These are phyloP conservation scores for Neopestalotiopsis clavispora DNA, from an alignment of 2,329 filamentous ascomycete species.

Conservation along the genomic window DNA sequence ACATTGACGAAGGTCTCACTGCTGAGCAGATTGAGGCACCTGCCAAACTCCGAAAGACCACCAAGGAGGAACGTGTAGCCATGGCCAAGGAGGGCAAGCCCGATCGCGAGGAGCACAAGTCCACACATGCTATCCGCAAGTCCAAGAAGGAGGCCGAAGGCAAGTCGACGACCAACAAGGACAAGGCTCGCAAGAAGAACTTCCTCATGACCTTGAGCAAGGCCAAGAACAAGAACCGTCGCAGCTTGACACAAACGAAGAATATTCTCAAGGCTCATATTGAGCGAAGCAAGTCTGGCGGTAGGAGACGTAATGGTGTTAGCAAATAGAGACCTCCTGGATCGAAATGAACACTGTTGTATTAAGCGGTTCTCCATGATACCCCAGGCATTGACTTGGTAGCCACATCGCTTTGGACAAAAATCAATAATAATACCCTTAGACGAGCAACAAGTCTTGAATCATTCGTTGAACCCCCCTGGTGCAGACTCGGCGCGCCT, in stretches of 20 bases:
- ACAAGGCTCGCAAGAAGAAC: conserved; percentile 97
- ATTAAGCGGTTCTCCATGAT: too few species aligned
- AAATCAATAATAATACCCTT: too few species aligned
- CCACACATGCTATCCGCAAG: conserved; percentile 81
- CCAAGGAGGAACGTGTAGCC: conserved; percentile 87
- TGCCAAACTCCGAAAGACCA: conserved; percentile 78
- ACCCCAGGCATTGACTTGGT: too few species aligned
- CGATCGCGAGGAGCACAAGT: conserved; percentile 80
- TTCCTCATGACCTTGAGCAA: conserved; percentile 98
- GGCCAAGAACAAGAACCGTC: conserved; percentile 93
- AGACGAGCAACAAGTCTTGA: too few species aligned
- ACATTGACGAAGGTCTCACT: conserved; percentile 87
- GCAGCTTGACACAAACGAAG: conserved; percentile 84
- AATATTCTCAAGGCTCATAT: conserved; percentile 83
- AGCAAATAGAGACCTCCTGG: conserved; percentile 1
- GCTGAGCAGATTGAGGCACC: conserved; percentile 91
- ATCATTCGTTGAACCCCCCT: too few species aligned
- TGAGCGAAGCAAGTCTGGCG: conserved; percentile 82
- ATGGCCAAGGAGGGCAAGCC: conserved; percentile 83
- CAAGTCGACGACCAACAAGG: conserved; percentile 96
- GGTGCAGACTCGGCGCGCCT: too few species aligned
- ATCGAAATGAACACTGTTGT: too few species aligned
- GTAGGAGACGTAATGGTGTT: conserved; percentile 73
- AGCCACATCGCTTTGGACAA: too few species aligned
- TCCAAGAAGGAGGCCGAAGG: conserved; percentile 87